These are phyloP conservation scores for Citrullus amarus DNA, from an alignment of 306 rosid genomes.

Conservation along the genomic window DNA sequence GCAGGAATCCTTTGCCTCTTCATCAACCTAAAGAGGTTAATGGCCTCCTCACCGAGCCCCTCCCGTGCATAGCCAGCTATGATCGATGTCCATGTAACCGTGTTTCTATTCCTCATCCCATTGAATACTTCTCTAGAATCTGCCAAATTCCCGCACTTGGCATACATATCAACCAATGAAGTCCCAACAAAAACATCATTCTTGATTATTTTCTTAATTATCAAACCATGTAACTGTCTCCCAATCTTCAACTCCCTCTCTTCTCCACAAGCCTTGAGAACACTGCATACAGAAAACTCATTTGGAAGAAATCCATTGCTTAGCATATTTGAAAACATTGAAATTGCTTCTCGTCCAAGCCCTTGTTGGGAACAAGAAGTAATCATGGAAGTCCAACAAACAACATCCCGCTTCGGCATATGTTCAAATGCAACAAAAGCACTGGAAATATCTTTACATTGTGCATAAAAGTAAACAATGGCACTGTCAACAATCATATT, in stretches of 20 bases:
- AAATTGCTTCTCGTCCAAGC: conserved; percentile 47
- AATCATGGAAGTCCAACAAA: conserved; percentile 81
- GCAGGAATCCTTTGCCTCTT: conserved; percentile 37
- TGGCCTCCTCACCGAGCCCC: conserved; percentile 68
- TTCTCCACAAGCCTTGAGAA: conserved; percentile 83
- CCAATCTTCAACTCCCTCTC: conserved; percentile 48
- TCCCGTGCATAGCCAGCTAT: conserved; percentile 85
- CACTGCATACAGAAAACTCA: conserved; percentile 65
- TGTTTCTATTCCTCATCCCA: conserved; percentile 55
- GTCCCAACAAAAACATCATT: conserved; percentile 75
- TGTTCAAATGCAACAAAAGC: conserved; percentile 52
- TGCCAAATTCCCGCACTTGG: conserved; percentile 61
- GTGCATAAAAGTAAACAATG: conserved; percentile 56
- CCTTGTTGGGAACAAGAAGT: conserved; percentile 87
- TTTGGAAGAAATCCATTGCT: conserved; percentile 49
- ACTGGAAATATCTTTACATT: conserved; percentile 42
- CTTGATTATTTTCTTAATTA: conserved; percentile 49
- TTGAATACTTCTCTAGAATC: conserved; percentile 57
- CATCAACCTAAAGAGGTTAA: conserved; percentile 51
- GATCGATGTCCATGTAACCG: conserved; percentile 89
- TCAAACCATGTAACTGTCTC: conserved; percentile 58
- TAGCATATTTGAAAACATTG: conserved; percentile 46
- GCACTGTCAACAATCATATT: conserved; percentile 66
- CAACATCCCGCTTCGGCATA: conserved; percentile 51
- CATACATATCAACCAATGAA: conserved; percentile 77